A percentile compares a stretch with the other conserved stretches of the same genome.
Evolutionary conservation across 495 filamentous ascomycete genomes (phyloP).

Genomic region (Annulohypoxylon stygium): DNA sequence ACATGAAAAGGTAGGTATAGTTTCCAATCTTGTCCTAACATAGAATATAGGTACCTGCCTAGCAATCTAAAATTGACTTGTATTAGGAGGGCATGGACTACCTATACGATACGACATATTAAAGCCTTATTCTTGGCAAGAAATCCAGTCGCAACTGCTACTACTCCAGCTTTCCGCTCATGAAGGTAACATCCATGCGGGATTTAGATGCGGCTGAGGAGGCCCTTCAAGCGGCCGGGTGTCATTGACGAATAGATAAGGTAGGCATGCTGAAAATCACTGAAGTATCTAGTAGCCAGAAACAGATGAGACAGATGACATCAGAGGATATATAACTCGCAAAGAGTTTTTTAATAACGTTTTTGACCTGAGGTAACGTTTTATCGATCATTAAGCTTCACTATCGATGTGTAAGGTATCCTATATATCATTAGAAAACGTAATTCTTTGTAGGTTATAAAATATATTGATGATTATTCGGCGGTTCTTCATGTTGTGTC

Average conservation of each 20-base stretch:
- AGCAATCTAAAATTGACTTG: neutral
- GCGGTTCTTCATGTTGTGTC: conserved; percentile 5
- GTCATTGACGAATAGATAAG: conserved; percentile 5
- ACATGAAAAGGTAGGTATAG: too few relatives aligned
- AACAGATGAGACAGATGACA: neutral
- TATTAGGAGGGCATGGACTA: neutral
- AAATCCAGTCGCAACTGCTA: neutral
- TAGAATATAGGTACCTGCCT: neutral
- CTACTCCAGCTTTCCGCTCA: neutral
- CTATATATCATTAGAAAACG: neutral
- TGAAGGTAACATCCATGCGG: conserved; percentile 23
- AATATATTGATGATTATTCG: conserved; percentile 9
- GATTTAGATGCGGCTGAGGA: conserved; percentile 28
- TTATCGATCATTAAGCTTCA: neutral
- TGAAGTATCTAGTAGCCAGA: neutral
- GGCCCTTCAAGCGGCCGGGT: neutral
- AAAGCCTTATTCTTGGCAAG: conserved; percentile 5
- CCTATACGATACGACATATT: conserved; percentile 2
- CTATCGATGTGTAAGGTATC: neutral
- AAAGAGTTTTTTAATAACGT: conserved; percentile 13
- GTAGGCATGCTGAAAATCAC: conserved; percentile 6
- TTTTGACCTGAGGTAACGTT: neutral
- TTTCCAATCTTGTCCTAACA: neutral
- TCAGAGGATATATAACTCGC: neutral
- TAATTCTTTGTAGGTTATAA: neutral